These are phyloP conservation scores for Tephrocybe sp. DNA, from an alignment of 768 basidiomycete species.

Conservation along the genomic window DNA sequence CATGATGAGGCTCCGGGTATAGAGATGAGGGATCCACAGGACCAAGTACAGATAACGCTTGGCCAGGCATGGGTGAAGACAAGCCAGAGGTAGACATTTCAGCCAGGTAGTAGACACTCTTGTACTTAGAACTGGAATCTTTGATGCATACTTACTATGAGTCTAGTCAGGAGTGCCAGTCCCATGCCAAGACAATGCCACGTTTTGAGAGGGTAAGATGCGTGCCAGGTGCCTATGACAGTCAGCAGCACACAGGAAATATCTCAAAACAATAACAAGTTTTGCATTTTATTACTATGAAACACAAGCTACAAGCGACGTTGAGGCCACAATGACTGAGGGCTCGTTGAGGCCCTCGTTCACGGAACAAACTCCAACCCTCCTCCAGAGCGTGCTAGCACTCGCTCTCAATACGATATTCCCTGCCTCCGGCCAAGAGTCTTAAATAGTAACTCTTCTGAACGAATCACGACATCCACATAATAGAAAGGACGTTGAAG, in stretches of 20 bases:
- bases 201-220: too few relatives aligned
- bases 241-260: too few relatives aligned
- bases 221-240: too few relatives aligned
- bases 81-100: too few relatives aligned
- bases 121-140: neutral
- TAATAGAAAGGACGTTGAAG: conserved; percentile 61
- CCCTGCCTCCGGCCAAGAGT: conserved; percentile 46
- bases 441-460: conserved; percentile 45
- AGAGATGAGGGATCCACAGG: conserved; percentile 47
- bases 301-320: conserved; percentile 6
- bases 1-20: conserved; percentile 31
- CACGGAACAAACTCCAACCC: conserved; percentile 10
- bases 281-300: neutral
- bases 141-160: neutral
- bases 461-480: conserved; percentile 53
- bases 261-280: too few relatives aligned
- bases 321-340: conserved; percentile 17
- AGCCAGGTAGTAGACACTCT: neutral
- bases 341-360: conserved; percentile 60
- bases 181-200: too few relatives aligned
- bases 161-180: too few relatives aligned
- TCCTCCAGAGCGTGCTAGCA: conserved; percentile 11
- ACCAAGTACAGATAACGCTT: conserved; percentile 7
- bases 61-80: neutral
- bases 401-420: conserved; percentile 24